Evolutionary conservation across 2,329 filamentous ascomycete species (phyloP).

Genomic region (Myriosclerotinia scirpicola): DNA sequence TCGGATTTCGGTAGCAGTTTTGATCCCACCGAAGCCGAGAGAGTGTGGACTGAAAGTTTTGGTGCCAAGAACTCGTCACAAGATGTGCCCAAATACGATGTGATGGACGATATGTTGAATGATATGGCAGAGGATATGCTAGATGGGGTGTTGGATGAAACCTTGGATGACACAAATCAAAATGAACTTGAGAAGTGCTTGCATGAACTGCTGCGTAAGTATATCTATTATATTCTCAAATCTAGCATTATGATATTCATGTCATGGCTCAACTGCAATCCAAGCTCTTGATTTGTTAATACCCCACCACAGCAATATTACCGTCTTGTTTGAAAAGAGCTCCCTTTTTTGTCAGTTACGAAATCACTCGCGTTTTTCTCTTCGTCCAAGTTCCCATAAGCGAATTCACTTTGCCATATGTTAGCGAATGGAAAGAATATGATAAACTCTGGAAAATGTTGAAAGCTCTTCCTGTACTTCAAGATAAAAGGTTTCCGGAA

Average conservation of each 20-base stretch:
- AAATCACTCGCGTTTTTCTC: constrained; percentile 38
- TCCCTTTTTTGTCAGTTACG: constrained; percentile 35
- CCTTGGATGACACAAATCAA: neutral
- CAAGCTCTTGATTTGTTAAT: neutral
- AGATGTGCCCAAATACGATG: neutral
- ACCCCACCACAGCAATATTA: constrained; percentile 27
- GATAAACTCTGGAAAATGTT: constrained; percentile 47
- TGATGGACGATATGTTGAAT: neutral
- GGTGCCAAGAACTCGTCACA: neutral
- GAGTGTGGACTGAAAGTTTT: neutral
- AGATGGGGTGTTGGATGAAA: neutral
- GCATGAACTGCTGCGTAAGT: constrained; percentile 7
- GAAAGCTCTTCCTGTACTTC: constrained; percentile 44
- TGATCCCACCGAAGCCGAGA: constrained; percentile 5
- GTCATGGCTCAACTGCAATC: neutral
- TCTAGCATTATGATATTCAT: neutral
- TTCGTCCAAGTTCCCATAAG: constrained; percentile 33
- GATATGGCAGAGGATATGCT: neutral
- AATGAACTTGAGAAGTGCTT: constrained; percentile 25
- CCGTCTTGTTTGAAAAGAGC: constrained; percentile 28
- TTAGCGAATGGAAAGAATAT: constrained; percentile 47
- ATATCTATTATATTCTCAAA: neutral
- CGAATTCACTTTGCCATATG: constrained; percentile 25
- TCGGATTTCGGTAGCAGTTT: constrained; percentile 18
- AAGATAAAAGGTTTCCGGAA: constrained; percentile 51